A percentile compares a stretch with the other conserved stretches of the same genome.
phyloP scores from a whole-genome alignment of 2,329 filamentous ascomycete species.

The Aspergillus sp. region DNA sequence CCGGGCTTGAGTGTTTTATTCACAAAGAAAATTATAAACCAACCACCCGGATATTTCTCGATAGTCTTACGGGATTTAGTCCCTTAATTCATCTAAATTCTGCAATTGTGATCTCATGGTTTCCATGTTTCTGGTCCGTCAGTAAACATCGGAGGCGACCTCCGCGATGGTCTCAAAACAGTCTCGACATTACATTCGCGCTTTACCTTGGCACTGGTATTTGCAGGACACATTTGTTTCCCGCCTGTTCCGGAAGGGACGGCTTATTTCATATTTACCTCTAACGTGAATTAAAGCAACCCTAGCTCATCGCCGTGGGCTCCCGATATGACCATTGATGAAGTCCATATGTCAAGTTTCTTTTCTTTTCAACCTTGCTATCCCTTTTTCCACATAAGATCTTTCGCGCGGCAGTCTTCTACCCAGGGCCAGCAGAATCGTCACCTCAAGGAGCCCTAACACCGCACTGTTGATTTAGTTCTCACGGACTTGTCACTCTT shows the following conservation, averaged over 20 bases:
- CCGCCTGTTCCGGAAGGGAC: not conserved
- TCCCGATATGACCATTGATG: not conserved
- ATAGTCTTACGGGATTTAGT: not conserved
- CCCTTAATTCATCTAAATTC: too few species aligned
- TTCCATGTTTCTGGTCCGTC: not conserved
- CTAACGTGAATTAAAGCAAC: not conserved
- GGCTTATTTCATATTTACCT: not conserved
- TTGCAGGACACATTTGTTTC: too few species aligned
- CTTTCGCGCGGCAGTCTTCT: not conserved
- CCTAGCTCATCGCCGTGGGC: not conserved
- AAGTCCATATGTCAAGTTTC: too few species aligned
- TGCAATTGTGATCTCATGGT: not conserved
- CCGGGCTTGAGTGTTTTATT: not conserved
- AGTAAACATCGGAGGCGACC: not conserved
- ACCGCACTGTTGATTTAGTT: too few species aligned
- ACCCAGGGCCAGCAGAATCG: not conserved
- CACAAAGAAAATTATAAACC: too few species aligned
- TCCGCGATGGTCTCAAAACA: not conserved
- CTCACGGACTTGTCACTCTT: not conserved
- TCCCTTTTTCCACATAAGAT: too few species aligned
- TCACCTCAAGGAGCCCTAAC: not conserved
- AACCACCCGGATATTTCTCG: too few species aligned
- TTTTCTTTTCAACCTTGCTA: too few species aligned
- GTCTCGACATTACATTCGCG: conserved; percentile 2
- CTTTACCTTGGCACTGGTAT: too few species aligned